Evolutionary conservation across 371 early-diverging fungal species (phyloP), one percentile per base, ranked within the genome.

Genomic region (Mortierella sp.): DNA sequence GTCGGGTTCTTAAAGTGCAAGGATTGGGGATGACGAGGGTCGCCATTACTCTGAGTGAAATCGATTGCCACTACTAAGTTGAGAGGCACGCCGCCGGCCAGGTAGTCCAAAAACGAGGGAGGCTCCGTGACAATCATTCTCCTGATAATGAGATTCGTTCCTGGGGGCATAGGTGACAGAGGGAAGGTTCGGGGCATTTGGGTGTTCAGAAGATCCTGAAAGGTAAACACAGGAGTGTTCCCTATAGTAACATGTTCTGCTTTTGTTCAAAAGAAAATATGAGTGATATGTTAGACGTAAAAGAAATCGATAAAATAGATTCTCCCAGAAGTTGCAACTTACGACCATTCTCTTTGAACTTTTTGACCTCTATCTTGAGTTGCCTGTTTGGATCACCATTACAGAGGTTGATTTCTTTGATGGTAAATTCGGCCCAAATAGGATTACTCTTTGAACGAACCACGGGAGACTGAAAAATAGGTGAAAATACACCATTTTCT

Each of bases 11-110:
- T 82, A 61, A 70, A 87, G 66, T 88, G 87, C 51, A 88, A 76
- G 1, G 87, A 86, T 17, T 75, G 64, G 4, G 84, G 85, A n/a
- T 75, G 63, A 22, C 66, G 61, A 32, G 85, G 87, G 45, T 85
- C 79, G 1, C 86, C 88, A 61, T 89, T 89, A 12, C 85, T 84
- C 61, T 75, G 83, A 1, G 89, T 89, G 59, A 88, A 89, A 57
- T 89, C 89, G 37, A 89, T 84, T 15, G 87, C 89, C 22, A 86
- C 84, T 0, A 83, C 73, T 13, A 88, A 56, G 32, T 77, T 82
- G 43, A 88, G 76, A 28, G 84, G 76, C 1, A 83, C 66, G 7
- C 88, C 88, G 10, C 85, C 83, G 0, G 82, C 84, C 34, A 89
- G 66, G 64, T 88, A 88, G 60, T 89, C 89, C 43, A 89, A 65